Conservation (phyloP, 225 moss, liverwort and hornwort species). For the Physcomitrium patens region DNA sequence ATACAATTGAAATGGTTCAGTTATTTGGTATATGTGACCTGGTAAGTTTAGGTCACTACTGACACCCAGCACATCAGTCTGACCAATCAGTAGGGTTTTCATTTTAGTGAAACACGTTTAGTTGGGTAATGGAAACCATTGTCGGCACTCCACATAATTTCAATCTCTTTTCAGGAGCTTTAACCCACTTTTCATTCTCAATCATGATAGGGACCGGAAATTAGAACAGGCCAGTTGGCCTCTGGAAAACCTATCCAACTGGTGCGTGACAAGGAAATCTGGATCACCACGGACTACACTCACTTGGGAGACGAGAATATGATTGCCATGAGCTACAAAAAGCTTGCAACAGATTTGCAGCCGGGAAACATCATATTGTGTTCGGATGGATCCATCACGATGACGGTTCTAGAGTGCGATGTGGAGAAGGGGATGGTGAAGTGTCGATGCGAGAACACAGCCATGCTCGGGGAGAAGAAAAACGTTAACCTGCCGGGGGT, state of each 20-base stretch:
- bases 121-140: too few relatives aligned
- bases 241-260: slow-evolving; percentile 70
- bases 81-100: too few relatives aligned
- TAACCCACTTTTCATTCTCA: slow-evolving; percentile 18
- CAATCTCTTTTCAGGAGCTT: too few relatives aligned
- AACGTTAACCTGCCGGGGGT: slow-evolving; percentile 90
- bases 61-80: too few relatives aligned
- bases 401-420: slow-evolving; percentile 77
- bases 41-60: too few relatives aligned
- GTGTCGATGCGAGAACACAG: slow-evolving; percentile 83
- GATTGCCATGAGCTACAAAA: slow-evolving; percentile 77
- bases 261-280: slow-evolving; percentile 68
- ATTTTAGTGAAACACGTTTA: too few relatives aligned
- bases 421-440: slow-evolving; percentile 56
- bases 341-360: slow-evolving; percentile 70
- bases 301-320: slow-evolving; percentile 74
- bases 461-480: slow-evolving; percentile 87
- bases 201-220: slow-evolving; percentile 82
- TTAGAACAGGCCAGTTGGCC: slow-evolving; percentile 84
- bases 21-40: too few relatives aligned
- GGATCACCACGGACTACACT: slow-evolving; percentile 75
- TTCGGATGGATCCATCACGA: slow-evolving; percentile 75
- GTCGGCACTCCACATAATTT: too few relatives aligned
- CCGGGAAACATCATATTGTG: slow-evolving; percentile 77
- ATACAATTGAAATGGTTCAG: too few relatives aligned